Percentiles rank a stretch among this genome's conserved stretches.
These are phyloP conservation scores for Pseudogymnoascus sp. DNA, from an alignment of 2,329 filamentous ascomycete species.

Conservation along the genomic window DNA sequence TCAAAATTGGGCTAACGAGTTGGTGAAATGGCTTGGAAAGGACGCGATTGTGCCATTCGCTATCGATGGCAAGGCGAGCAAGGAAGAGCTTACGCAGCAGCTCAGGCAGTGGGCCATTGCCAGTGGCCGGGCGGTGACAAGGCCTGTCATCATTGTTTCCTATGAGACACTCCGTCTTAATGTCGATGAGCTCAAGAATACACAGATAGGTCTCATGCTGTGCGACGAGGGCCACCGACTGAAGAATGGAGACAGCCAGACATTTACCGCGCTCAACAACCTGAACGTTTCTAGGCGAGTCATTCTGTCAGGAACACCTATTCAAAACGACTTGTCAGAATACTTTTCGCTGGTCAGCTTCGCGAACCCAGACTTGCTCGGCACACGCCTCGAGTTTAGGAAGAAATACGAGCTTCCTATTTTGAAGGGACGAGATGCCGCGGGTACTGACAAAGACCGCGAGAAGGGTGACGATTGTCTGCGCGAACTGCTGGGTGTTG, in stretches of 20 bases:
- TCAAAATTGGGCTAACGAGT: constrained; percentile 94
- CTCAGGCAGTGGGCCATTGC: constrained; percentile 92
- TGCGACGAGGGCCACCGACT: constrained; percentile 95
- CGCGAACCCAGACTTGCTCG: constrained; percentile 86
- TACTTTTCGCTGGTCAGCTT: constrained; percentile 96
- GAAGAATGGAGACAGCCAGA: constrained; percentile 95
- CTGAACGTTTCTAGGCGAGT: constrained; percentile 86
- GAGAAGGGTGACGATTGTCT: constrained; percentile 78
- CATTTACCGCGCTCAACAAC: constrained; percentile 82
- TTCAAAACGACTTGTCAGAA: constrained; percentile 96
- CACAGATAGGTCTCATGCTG: constrained; percentile 82
- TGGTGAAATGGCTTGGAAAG: constrained; percentile 91
- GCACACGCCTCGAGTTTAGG: constrained; percentile 81
- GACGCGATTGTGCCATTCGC: constrained; percentile 90
- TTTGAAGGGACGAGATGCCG: constrained; percentile 80
- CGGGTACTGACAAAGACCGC: constrained; percentile 73
- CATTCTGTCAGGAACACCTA: constrained; percentile 92
- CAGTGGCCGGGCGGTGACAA: constrained; percentile 76
- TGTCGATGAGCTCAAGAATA: constrained; percentile 79
- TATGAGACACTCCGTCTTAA: constrained; percentile 93
- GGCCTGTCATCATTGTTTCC: constrained; percentile 93
- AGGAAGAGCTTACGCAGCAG: constrained; percentile 84
- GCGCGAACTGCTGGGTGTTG: constrained; percentile 67
- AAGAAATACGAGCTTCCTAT: constrained; percentile 94
- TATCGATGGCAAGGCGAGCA: constrained; percentile 91